These are phyloP conservation scores for Rubia balearica DNA, from an alignment of 305 asterid species.

Conservation along the genomic window DNA sequence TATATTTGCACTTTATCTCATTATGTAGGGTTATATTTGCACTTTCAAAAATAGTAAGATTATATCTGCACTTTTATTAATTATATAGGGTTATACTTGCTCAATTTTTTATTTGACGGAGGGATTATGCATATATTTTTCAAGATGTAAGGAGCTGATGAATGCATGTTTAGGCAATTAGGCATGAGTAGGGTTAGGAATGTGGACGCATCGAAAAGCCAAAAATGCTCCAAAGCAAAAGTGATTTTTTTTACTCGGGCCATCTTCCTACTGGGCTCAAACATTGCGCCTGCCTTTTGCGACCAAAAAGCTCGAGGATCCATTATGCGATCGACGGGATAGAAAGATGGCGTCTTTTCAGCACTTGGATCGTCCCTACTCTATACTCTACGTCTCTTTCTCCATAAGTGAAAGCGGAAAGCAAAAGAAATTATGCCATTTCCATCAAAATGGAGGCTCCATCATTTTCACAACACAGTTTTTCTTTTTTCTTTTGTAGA, in stretches of 20 bases:
- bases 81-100: no score
- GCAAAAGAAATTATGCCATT: slow-evolving; percentile 5
- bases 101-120: no score
- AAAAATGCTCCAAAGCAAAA: slow-evolving; percentile 21
- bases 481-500: no score
- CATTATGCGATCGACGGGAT: background rate
- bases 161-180: background rate
- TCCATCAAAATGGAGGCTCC: background rate
- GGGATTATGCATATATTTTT: no score
- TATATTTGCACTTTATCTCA: no score
- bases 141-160: background rate
- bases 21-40: no score
- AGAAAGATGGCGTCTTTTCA: slow-evolving; percentile 17
- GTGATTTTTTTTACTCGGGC: slow-evolving; percentile 33
- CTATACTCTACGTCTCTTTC: slow-evolving; percentile 4
- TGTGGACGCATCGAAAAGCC: slow-evolving; percentile 35
- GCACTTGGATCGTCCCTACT: background rate
- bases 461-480: no score
- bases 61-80: no score
- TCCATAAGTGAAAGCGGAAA: slow-evolving; percentile 14
- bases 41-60: no score
- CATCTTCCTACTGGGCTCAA: slow-evolving; percentile 13
- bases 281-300: background rate
- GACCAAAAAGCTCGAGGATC: slow-evolving; percentile 1
- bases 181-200: slow-evolving; percentile 19